Percentiles rank a stretch among this genome's conserved stretches.
phyloP scores from a whole-genome alignment of 129 eudicot genomes.

The Tagetes erecta region DNA sequence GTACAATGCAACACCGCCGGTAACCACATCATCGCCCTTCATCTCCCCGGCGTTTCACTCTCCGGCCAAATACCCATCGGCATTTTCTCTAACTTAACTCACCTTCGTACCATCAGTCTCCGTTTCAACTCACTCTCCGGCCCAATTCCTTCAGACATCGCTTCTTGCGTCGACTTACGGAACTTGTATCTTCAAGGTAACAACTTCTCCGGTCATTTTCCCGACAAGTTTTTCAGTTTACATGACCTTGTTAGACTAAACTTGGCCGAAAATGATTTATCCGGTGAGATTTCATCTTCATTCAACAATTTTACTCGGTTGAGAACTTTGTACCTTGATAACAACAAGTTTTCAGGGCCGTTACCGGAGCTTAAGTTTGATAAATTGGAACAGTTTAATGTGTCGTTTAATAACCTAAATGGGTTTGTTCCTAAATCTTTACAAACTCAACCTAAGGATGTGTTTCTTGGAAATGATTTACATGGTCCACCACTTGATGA shows the following conservation, averaged over 20 bases:
- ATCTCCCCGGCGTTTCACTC: slow-evolving; percentile 72
- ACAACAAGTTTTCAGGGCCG: slow-evolving; percentile 37
- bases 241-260: slow-evolving; percentile 48
- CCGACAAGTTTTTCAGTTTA: slow-evolving; percentile 34
- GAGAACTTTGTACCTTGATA: slow-evolving; percentile 48
- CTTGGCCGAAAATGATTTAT: slow-evolving; percentile 54
- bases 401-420: slow-evolving; percentile 38
- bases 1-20: slow-evolving; percentile 35
- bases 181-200: slow-evolving; percentile 75
- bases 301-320: slow-evolving; percentile 56
- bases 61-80: slow-evolving; percentile 57
- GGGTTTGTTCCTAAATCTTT: slow-evolving; percentile 42
- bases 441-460: slow-evolving; percentile 22
- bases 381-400: slow-evolving; percentile 43
- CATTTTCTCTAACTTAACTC: slow-evolving; percentile 54
- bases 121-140: slow-evolving; percentile 69
- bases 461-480: slow-evolving; percentile 38
- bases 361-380: slow-evolving; percentile 32
- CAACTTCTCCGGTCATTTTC: slow-evolving; percentile 50
- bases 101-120: slow-evolving; percentile 62
- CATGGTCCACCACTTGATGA: slow-evolving; percentile 43
- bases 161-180: slow-evolving; percentile 49
- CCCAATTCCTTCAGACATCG: slow-evolving; percentile 51
- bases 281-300: slow-evolving; percentile 45
- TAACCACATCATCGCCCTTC: slow-evolving; percentile 64